phyloP scores from a whole-genome alignment of 169 alveolate species.

The Besnoitia besnoiti region DNA sequence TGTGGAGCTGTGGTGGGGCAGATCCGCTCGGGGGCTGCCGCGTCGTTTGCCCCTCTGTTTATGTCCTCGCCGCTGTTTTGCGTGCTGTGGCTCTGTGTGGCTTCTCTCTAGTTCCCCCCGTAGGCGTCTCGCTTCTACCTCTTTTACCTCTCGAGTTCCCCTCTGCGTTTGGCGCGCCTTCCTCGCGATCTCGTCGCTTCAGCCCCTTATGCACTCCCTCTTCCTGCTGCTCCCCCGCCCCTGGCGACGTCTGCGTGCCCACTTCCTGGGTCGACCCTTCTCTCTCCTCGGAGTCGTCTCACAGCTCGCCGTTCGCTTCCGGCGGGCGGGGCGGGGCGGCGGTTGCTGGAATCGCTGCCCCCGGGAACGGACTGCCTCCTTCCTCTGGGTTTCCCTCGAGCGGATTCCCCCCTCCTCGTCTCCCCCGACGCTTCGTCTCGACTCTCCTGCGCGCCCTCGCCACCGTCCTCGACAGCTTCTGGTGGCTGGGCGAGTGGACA shows the following conservation, averaged over 20 bases:
- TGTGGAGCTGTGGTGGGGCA: too few relatives aligned
- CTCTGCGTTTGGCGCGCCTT: neutral
- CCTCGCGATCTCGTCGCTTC: too few relatives aligned
- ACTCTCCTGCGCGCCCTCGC: constrained; percentile 23
- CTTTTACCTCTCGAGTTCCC: constrained; percentile 7
- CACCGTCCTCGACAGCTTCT: constrained; percentile 44
- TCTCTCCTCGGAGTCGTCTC: neutral
- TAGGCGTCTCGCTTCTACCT: constrained; percentile 46
- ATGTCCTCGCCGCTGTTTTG: too few relatives aligned
- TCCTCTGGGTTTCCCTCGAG: too few relatives aligned
- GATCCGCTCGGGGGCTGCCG: too few relatives aligned
- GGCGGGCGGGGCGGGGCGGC: neutral
- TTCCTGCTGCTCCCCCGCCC: neutral
- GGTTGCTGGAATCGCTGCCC: neutral
- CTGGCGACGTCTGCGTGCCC: neutral
- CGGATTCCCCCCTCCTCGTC: constrained; percentile 50
- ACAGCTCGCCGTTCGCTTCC: neutral
- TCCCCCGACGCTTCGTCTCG: constrained; percentile 24
- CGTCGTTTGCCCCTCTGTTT: too few relatives aligned
- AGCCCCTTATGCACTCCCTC: too few relatives aligned
- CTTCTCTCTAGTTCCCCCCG: constrained; percentile 41
- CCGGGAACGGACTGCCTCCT: neutral
- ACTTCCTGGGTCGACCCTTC: too few relatives aligned
- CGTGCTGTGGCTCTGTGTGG: neutral
- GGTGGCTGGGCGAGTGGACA: constrained; percentile 59